These are phyloP conservation scores for Ricinus communis DNA, from an alignment of 345 rosid genomes.

Conservation along the genomic window DNA sequence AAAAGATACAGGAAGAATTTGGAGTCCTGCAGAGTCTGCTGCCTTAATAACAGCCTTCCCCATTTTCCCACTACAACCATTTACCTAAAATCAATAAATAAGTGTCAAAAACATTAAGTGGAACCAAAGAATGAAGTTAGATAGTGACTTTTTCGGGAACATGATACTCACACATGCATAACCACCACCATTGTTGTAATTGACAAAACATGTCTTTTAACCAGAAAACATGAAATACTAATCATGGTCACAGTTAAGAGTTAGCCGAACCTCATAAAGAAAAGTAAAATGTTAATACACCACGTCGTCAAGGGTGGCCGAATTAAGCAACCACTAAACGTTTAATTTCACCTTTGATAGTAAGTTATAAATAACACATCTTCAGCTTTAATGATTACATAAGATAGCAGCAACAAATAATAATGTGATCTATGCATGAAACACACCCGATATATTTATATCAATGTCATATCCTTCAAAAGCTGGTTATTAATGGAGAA, in stretches of 20 bases:
- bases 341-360: background rate
- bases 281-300: background rate
- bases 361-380: background rate
- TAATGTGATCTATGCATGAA: no score
- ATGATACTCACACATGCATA: background rate
- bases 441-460: no score
- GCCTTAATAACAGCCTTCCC: conserved; percentile 88
- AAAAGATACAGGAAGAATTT: conserved; percentile 70
- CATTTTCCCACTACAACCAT: conserved; percentile 85
- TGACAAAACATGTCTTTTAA: background rate
- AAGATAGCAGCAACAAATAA: no score
- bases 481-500: background rate
- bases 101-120: background rate
- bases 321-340: background rate
- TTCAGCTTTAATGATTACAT: no score
- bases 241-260: background rate
- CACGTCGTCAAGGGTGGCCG: background rate
- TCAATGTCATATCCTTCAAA: no score
- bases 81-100: conserved; percentile 52
- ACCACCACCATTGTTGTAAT: background rate
- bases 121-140: background rate
- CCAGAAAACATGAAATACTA: background rate
- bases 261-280: background rate
- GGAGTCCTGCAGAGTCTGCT: conserved; percentile 81
- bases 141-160: background rate